phyloP scores from a whole-genome alignment of 306 rosid genomes.

The Begonia loranthoides region DNA sequence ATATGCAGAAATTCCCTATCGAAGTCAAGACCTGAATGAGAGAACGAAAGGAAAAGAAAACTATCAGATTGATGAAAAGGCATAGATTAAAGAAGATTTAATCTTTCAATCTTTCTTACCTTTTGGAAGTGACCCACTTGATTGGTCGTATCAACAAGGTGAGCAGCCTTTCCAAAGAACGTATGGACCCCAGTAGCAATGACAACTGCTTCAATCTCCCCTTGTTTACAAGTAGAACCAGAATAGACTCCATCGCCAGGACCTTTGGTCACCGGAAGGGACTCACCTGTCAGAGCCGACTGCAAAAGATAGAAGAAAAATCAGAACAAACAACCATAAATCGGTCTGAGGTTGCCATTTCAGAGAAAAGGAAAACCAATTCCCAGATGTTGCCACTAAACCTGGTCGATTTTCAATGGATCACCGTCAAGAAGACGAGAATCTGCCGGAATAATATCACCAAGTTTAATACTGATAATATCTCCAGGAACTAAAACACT shows the following conservation, averaged over 20 bases:
- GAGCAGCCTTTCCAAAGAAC: slow-evolving; percentile 97
- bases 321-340: slow-evolving; percentile 2
- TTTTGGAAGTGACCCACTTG: slow-evolving; percentile 98
- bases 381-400: slow-evolving; percentile 3
- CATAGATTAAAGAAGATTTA: slow-evolving; percentile 3
- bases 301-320: slow-evolving; percentile 26
- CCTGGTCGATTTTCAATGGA: slow-evolving; percentile 95
- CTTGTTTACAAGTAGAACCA: slow-evolving; percentile 98
- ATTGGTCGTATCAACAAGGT: slow-evolving; percentile 88
- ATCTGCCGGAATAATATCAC: slow-evolving; percentile 89
- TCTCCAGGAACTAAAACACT: slow-evolving; percentile 83
- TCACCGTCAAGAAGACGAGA: slow-evolving; percentile 97
- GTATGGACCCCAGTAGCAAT: slow-evolving; percentile 98
- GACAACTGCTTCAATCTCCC: slow-evolving; percentile 95
- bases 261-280: slow-evolving; percentile 91
- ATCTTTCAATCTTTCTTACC: slow-evolving; percentile 23
- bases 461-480: slow-evolving; percentile 75
- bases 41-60: neutral
- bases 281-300: slow-evolving; percentile 98
- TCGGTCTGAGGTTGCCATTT: neutral
- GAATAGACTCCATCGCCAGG: slow-evolving; percentile 96
- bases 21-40: slow-evolving; percentile 81
- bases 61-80: slow-evolving; percentile 1
- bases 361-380: neutral
- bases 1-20: slow-evolving; percentile 94